A percentile compares a stretch with the other conserved stretches of the same genome.
These are phyloP conservation scores for Alternaria arborescens DNA, from an alignment of 2,329 filamentous ascomycete genomes.

Conservation along the genomic window DNA sequence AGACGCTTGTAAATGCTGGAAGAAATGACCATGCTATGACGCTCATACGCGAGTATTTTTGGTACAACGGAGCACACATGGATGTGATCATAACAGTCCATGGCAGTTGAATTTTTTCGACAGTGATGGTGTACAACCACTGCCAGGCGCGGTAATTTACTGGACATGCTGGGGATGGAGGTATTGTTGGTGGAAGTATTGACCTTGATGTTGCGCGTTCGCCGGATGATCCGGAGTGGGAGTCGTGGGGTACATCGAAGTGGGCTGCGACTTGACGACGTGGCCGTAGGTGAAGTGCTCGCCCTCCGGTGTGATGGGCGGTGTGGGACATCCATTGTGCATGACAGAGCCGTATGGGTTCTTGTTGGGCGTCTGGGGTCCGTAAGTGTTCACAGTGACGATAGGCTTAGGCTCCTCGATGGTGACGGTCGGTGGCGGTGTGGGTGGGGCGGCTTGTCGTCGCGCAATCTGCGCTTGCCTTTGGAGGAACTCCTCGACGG, in stretches of 20 bases:
- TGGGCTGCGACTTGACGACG: conserved; percentile 41
- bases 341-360: conserved; percentile 69
- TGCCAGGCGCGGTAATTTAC: conserved; percentile 22
- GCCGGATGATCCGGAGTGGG: conserved; percentile 46
- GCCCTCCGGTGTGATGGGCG: conserved; percentile 81
- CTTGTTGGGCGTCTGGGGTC: conserved; percentile 83
- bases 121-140: conserved; percentile 24
- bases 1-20: conserved; percentile 51
- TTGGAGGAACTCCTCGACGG: conserved; percentile 72
- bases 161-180: conserved; percentile 49
- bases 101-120: conserved; percentile 26
- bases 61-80: conserved; percentile 44
- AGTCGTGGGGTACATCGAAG: conserved; percentile 47
- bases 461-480: conserved; percentile 63
- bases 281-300: conserved; percentile 48
- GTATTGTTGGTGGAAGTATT: conserved; percentile 49
- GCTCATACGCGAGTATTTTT: conserved; percentile 50
- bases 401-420: conserved; percentile 58
- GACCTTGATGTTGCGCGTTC: conserved; percentile 41
- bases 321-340: conserved; percentile 80
- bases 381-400: conserved; percentile 54
- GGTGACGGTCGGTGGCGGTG: conserved; percentile 67
- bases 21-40: conserved; percentile 50
- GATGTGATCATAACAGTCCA: conserved; percentile 23
- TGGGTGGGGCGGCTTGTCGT: conserved; percentile 58